These are phyloP conservation scores for Trametes versicolor DNA, from an alignment of 1,284 basidiomycete genomes.

Conservation along the genomic window DNA sequence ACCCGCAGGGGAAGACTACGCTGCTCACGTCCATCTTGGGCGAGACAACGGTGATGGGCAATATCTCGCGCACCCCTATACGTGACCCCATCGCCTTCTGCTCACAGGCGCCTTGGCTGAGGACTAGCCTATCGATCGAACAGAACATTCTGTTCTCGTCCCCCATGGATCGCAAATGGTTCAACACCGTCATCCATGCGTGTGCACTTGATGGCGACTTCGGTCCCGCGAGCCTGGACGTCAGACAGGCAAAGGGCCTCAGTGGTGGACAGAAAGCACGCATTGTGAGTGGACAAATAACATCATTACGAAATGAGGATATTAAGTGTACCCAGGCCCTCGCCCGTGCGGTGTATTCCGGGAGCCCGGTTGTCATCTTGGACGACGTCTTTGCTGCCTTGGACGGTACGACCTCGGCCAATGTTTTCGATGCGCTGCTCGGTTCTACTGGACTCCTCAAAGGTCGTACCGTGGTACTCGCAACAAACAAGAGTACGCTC, in stretches of 20 bases:
- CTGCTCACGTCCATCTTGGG: slow-evolving; percentile 8
- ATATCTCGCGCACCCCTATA: slow-evolving; percentile 12
- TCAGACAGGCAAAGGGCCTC: slow-evolving; percentile 9
- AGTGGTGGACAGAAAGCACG: slow-evolving; percentile 17
- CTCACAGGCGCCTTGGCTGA: slow-evolving; percentile 12
- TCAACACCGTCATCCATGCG: slow-evolving; percentile 11
- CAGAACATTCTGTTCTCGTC: slow-evolving; percentile 20
- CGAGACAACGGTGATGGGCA: slow-evolving; percentile 8
- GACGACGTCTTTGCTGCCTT: slow-evolving; percentile 14
- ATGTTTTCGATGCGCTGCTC: slow-evolving; percentile 8
- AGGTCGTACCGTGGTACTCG: slow-evolving; percentile 8
- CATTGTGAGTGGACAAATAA: slow-evolving; percentile 1
- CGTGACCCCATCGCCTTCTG: slow-evolving; percentile 4
- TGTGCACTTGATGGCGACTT: slow-evolving; percentile 11
- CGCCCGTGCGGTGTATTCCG: slow-evolving; percentile 11
- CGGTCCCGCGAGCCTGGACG: slow-evolving; percentile 3
- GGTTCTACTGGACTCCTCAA: slow-evolving; percentile 5
- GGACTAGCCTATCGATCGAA: slow-evolving; percentile 13
- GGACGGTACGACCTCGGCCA: slow-evolving; percentile 8
- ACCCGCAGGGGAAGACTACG: slow-evolving; percentile 8
- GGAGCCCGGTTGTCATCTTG: slow-evolving; percentile 2
- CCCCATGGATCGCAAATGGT: slow-evolving; percentile 13
- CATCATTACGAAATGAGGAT: neutral
- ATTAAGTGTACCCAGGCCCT: neutral
- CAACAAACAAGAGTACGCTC: slow-evolving; percentile 9